These are phyloP conservation scores for Zangia roseola DNA, from an alignment of 768 basidiomycete genomes.

Conservation along the genomic window DNA sequence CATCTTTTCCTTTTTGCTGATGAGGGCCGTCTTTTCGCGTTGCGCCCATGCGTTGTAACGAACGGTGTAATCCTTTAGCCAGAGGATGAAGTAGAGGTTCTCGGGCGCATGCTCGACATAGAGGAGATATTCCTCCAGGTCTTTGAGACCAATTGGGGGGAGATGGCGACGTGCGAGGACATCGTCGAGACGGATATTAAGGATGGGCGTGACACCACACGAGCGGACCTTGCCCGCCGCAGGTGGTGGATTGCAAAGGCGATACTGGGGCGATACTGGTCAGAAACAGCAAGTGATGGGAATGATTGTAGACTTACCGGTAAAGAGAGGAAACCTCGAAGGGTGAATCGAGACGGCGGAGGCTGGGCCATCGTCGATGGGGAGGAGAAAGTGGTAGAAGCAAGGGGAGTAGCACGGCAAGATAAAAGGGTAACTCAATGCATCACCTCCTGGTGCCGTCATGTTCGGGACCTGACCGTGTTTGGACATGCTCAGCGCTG, in stretches of 20 bases:
- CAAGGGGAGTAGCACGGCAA: not conserved
- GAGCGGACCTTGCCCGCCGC: constrained; percentile 68
- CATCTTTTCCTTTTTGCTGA: constrained; percentile 43
- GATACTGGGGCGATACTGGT: constrained; percentile 26
- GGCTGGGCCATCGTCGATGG: constrained; percentile 25
- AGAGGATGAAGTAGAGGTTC: constrained; percentile 83
- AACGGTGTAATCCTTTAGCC: constrained; percentile 71
- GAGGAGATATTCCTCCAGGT: constrained; percentile 78
- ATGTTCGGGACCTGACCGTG: not conserved
- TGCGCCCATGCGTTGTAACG: constrained; percentile 44
- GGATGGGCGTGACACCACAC: constrained; percentile 64
- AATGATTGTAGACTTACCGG: constrained; percentile 31
- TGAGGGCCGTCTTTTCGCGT: constrained; percentile 25
- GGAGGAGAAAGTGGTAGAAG: not conserved
- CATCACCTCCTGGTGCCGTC: constrained; percentile 15
- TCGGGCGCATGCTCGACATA: constrained; percentile 76
- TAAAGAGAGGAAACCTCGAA: constrained; percentile 35
- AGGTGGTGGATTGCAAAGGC: constrained; percentile 68
- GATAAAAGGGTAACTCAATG: constrained; percentile 16
- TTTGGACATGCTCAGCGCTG: constrained; percentile 5
- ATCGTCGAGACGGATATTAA: constrained; percentile 69
- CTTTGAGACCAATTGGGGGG: constrained; percentile 75
- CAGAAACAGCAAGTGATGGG: not conserved
- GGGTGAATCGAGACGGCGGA: constrained; percentile 31
- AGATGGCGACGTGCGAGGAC: constrained; percentile 74